Evolutionary conservation across 345 rosid species (phyloP).

Genomic region (Trapa bicornis): DNA sequence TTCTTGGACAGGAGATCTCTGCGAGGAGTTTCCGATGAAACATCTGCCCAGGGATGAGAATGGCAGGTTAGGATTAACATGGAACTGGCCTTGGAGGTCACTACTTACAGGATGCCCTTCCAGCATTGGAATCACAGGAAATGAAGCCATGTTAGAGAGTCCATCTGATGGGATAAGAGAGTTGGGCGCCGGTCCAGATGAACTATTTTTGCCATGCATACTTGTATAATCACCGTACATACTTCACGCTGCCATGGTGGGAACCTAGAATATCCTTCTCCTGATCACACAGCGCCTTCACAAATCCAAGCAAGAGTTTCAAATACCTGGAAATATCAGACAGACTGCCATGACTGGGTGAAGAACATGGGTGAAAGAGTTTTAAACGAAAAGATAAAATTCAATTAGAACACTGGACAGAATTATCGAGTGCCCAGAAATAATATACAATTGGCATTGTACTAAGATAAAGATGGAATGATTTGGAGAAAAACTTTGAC

Average conservation of each 20-base stretch:
- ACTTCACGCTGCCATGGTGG: background rate
- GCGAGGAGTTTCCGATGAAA: conserved; percentile 20
- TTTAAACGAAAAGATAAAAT: no score
- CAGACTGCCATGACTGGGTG: background rate
- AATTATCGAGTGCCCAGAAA: background rate
- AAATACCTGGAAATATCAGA: background rate
- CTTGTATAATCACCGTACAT: conserved; percentile 28
- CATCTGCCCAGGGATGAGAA: conserved; percentile 19
- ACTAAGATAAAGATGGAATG: background rate
- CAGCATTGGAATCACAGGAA: conserved; percentile 17
- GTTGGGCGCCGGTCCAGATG: background rate
- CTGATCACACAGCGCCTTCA: conserved; percentile 5
- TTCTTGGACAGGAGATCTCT: conserved; percentile 11
- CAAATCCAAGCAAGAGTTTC: background rate
- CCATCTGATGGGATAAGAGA: background rate
- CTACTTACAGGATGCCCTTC: conserved; percentile 20
- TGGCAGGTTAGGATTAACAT: conserved; percentile 9
- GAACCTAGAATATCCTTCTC: conserved; percentile 15
- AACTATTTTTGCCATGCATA: conserved; percentile 22
- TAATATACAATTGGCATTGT: background rate
- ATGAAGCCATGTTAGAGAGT: conserved; percentile 11
- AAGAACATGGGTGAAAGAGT: no score
- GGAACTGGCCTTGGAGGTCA: conserved; percentile 12
- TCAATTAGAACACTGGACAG: background rate
- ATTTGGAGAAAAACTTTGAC: background rate